These are phyloP conservation scores for Leccinum barrowsii DNA, from an alignment of 768 basidiomycete genomes.

Conservation along the genomic window DNA sequence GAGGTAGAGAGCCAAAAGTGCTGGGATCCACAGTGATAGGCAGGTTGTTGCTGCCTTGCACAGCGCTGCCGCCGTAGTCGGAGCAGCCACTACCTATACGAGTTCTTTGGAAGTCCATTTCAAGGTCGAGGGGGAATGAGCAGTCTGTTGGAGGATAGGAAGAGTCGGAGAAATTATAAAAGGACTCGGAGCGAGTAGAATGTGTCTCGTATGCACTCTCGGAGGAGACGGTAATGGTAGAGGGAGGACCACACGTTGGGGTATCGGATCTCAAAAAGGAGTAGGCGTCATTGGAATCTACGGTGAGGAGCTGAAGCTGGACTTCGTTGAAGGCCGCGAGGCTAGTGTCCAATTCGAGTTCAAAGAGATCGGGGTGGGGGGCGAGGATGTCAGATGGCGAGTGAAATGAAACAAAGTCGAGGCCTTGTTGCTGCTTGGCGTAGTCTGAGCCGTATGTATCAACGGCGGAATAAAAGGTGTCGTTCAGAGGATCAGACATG, in stretches of 20 bases:
- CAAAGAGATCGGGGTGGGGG: constrained; percentile 79
- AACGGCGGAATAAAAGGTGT: constrained; percentile 32
- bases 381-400: constrained; percentile 68
- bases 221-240: constrained; percentile 74
- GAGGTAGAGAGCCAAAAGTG: constrained; percentile 55
- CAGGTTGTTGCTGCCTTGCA: constrained; percentile 37
- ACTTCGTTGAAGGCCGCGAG: constrained; percentile 65
- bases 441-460: constrained; percentile 36
- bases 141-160: constrained; percentile 48
- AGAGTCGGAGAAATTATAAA: constrained; percentile 62
- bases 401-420: constrained; percentile 69
- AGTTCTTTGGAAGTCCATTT: constrained; percentile 69
- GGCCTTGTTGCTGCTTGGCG: constrained; percentile 41
- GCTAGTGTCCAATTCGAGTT: constrained; percentile 72
- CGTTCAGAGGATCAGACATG: constrained; percentile 32
- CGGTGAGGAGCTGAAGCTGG: constrained; percentile 59
- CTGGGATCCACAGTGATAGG: constrained; percentile 49
- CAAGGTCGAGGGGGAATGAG: constrained; percentile 61
- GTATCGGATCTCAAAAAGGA: constrained; percentile 60
- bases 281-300: constrained; percentile 64
- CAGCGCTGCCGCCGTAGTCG: constrained; percentile 48
- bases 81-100: constrained; percentile 46
- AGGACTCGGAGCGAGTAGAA: constrained; percentile 65
- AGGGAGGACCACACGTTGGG: constrained; percentile 67
- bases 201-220: constrained; percentile 72